Evolutionary conservation across 1,284 basidiomycete species (phyloP), one percentile per base, ranked within the genome.

Genomic region (Spongispora temasekensis): DNA sequence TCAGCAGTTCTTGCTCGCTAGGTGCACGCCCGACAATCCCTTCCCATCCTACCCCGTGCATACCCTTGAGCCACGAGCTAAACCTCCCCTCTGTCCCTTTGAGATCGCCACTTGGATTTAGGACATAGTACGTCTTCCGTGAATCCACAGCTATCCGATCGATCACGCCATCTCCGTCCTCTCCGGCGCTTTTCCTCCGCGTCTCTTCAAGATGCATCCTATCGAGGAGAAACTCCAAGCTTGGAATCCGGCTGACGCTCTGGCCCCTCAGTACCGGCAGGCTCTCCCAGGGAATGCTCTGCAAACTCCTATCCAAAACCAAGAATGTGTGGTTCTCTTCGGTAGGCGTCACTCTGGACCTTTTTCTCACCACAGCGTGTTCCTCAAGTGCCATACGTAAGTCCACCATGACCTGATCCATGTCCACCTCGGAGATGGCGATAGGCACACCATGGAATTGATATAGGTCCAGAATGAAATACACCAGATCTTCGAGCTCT

Each of bases 241-340:
- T 93, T 1, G 97, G 96, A 62, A 98, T 88, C 9, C 97, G 90
- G 71, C 93, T 95, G 67, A 98, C 86, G 50, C 95, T 93, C 59
- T 88, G 83, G 8, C 91, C 91, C 55, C 93, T 83, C 10, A 99
- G 79, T 51, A 89, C 84, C 0, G 97, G 95, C 27, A 98, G 87
- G 30, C 92, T 96, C 77, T 99, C 97, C 97, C 97, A 99, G 1
- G 97, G 97, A 61, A 99, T 83, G 1, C 87, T 85, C 68, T 95
- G 93, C 15, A 97, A 80, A 63, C 94, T 90, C 78, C 94, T 94
- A 77, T 98, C 97, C 34, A 99, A 81, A 15, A 97, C 85, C 59
- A 99, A 80, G 78, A 98, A 97, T 37, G 90, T 77, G 72, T 99
- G 97, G 32, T 85, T 79, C 61, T 89, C 85, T 19, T 79, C 69